These are phyloP conservation scores for Blumeriella jaapii DNA, from an alignment of 2,329 filamentous ascomycete genomes.

Conservation along the genomic window DNA sequence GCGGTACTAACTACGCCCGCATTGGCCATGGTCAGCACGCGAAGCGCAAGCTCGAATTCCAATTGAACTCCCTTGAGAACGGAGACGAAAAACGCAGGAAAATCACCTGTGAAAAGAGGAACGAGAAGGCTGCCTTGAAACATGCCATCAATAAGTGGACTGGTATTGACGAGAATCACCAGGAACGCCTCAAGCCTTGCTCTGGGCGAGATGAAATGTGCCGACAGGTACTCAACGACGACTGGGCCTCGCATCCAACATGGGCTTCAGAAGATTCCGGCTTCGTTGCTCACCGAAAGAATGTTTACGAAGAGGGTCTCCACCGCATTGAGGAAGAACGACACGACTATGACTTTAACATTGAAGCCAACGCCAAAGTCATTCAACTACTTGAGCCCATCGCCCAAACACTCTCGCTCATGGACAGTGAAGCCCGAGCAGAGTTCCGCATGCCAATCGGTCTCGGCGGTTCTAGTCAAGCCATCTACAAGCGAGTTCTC, in stretches of 20 bases:
- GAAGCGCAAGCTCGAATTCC: constrained; percentile 1
- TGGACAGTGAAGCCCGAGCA: constrained; percentile 60
- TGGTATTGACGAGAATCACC: constrained; percentile 1
- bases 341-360: constrained; percentile 97
- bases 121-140: neutral
- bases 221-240: constrained; percentile 85
- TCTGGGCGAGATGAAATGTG: constrained; percentile 93
- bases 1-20: constrained; percentile 1
- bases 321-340: constrained; percentile 96
- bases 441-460: constrained; percentile 71
- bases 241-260: constrained; percentile 97
- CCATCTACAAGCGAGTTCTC: constrained; percentile 92
- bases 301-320: constrained; percentile 84
- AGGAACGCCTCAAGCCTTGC: constrained; percentile 82
- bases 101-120: constrained; percentile 1
- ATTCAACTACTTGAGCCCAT: constrained; percentile 94
- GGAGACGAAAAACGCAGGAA: neutral
- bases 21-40: neutral
- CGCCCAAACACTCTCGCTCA: constrained; percentile 75
- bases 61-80: neutral
- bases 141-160: neutral
- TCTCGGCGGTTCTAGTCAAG: constrained; percentile 85
- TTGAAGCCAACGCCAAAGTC: constrained; percentile 87
- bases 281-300: constrained; percentile 96
- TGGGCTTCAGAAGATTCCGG: constrained; percentile 98